Evolutionary conservation across 2,329 filamentous ascomycete genomes (phyloP).

Genomic region (Torrubiellomyces zombiae): DNA sequence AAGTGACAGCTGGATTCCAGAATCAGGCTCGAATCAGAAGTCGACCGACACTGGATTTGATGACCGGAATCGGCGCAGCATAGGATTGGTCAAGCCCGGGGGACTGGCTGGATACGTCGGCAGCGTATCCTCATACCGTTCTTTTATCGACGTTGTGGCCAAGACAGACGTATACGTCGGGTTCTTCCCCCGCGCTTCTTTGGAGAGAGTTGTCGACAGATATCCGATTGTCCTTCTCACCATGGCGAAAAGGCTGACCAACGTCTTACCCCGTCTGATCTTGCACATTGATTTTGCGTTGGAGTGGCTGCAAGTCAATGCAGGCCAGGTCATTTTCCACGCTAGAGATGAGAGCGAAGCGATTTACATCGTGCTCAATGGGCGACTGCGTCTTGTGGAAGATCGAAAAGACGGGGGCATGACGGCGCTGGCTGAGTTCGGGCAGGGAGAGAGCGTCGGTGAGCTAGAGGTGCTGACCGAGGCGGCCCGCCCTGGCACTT

Average conservation of each 20-base stretch:
- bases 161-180: slow-evolving; percentile 98
- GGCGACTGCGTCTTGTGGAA: slow-evolving; percentile 68
- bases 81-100: slow-evolving; percentile 87
- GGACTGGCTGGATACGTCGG: slow-evolving; percentile 89
- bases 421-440: slow-evolving; percentile 78
- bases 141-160: slow-evolving; percentile 89
- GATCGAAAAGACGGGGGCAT: slow-evolving; percentile 69
- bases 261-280: slow-evolving; percentile 72
- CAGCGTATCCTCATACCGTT: slow-evolving; percentile 85
- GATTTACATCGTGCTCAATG: slow-evolving; percentile 95
- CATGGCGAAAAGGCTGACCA: slow-evolving; percentile 88
- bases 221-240: slow-evolving; percentile 87
- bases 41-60: no score
- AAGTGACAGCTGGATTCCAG: no score
- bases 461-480: slow-evolving; percentile 96
- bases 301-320: slow-evolving; percentile 95
- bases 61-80: slow-evolving; percentile 40
- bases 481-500: slow-evolving; percentile 70
- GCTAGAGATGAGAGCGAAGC: slow-evolving; percentile 92
- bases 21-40: slow-evolving; percentile 15
- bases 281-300: slow-evolving; percentile 95
- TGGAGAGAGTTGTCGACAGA: slow-evolving; percentile 83
- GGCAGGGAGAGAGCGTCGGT: slow-evolving; percentile 93
- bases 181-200: slow-evolving; percentile 67
- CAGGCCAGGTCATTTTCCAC: slow-evolving; percentile 87